Evolutionary conservation across 202 grass and related monocot genomes (phyloP).

Genomic region (Digitaria exilis): DNA sequence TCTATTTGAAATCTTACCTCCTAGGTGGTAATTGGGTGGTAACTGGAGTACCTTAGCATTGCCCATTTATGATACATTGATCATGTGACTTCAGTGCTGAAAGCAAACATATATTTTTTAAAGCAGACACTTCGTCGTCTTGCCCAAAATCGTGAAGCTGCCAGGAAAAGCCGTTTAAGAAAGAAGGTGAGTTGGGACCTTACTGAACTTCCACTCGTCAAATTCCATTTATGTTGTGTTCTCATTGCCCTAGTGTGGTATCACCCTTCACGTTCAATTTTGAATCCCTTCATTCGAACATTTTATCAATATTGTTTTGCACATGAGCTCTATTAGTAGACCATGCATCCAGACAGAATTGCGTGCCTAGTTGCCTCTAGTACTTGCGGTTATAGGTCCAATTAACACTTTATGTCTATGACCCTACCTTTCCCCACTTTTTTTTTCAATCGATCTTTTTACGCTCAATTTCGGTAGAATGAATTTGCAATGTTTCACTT

Average conservation of each 20-base stretch:
- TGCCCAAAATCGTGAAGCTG: slow-evolving; percentile 98
- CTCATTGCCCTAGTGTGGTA: background rate
- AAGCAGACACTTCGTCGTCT: slow-evolving; percentile 79
- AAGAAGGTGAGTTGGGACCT: slow-evolving; percentile 71
- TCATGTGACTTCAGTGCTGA: slow-evolving; percentile 29
- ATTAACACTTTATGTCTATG: slow-evolving; percentile 8
- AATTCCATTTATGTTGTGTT: slow-evolving; percentile 17
- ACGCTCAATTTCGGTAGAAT: slow-evolving; percentile 2
- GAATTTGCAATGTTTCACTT: slow-evolving; percentile 27
- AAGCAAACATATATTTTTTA: slow-evolving; percentile 31
- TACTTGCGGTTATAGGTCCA: slow-evolving; percentile 25
- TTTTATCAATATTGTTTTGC: slow-evolving; percentile 8
- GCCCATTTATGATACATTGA: slow-evolving; percentile 20
- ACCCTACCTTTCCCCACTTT: too few species aligned
- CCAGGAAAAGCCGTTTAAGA: slow-evolving; percentile 93
- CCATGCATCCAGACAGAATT: slow-evolving; percentile 7
- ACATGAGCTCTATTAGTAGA: background rate
- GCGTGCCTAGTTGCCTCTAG: background rate
- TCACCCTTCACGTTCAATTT: background rate
- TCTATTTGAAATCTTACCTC: too few species aligned
- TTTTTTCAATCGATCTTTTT: too few species aligned
- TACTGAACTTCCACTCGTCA: slow-evolving; percentile 8
- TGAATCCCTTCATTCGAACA: background rate
- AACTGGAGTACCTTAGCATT: too few species aligned
- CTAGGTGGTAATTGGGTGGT: too few species aligned